Conservation (phyloP, 2,329 filamentous ascomycete species). For the Phialophora expanda region DNA sequence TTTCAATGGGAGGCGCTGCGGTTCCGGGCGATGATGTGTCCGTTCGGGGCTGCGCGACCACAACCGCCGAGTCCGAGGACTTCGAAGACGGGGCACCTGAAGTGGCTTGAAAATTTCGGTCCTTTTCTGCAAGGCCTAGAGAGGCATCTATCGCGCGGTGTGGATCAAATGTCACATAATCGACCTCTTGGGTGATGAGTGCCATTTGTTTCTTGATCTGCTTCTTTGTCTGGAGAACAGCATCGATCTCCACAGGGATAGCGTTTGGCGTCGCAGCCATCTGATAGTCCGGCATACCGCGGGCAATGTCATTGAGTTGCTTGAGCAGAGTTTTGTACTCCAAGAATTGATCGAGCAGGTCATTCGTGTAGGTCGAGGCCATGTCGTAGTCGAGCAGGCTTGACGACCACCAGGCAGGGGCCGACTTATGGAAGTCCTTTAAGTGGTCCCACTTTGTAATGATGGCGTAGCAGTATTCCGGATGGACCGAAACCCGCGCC, state of each 20-base stretch:
- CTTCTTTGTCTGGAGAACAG: not conserved
- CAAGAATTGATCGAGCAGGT: constrained; percentile 2
- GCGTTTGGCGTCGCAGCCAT: not conserved
- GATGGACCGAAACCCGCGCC: not conserved
- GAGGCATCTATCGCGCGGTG: not conserved
- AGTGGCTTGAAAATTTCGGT: not conserved
- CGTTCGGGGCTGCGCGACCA: not conserved
- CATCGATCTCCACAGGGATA: not conserved
- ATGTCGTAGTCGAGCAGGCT: not conserved
- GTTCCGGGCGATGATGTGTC: not conserved
- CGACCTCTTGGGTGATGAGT: not conserved
- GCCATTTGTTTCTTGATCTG: constrained; percentile 1
- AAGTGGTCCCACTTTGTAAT: not conserved
- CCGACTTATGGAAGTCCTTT: not conserved
- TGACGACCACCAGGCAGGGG: not conserved
- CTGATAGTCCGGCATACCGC: not conserved
- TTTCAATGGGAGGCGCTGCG: not conserved
- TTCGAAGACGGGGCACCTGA: not conserved
- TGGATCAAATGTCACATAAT: not conserved
- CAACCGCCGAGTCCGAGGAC: not conserved
- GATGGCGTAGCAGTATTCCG: not conserved
- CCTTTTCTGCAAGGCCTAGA: not conserved
- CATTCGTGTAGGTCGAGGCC: not conserved
- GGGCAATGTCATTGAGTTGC: not conserved
- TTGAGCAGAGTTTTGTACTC: constrained; percentile 2